phyloP scores from a whole-genome alignment of 129 eudicot genomes.

The Chrysanthemum seticuspe region DNA sequence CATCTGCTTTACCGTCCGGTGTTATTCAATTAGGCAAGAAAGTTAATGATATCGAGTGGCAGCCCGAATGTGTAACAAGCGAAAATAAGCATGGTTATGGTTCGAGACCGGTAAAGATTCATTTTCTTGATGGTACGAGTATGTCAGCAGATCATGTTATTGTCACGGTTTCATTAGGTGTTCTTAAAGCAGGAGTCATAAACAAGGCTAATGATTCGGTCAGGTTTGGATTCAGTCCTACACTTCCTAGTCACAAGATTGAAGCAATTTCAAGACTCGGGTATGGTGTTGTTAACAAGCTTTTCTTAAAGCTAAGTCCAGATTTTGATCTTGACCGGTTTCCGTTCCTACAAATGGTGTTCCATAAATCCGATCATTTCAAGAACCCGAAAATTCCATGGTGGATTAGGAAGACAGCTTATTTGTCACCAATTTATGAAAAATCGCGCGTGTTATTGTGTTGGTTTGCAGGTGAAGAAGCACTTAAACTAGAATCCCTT shows the following conservation, averaged over 20 bases:
- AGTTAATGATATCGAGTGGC: slow-evolving; percentile 68
- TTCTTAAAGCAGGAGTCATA: slow-evolving; percentile 62
- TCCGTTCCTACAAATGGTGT: slow-evolving; percentile 71
- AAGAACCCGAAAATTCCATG: slow-evolving; percentile 61
- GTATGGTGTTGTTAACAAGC: slow-evolving; percentile 83
- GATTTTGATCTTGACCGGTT: slow-evolving; percentile 39
- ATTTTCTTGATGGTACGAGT: slow-evolving; percentile 69
- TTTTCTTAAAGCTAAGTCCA: slow-evolving; percentile 58
- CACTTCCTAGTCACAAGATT: slow-evolving; percentile 63
- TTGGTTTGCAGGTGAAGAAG: slow-evolving; percentile 94
- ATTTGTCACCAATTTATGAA: slow-evolving; percentile 58
- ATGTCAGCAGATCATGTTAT: slow-evolving; percentile 80
- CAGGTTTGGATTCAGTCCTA: slow-evolving; percentile 48
- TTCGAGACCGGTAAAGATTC: slow-evolving; percentile 61
- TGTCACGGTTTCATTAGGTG: slow-evolving; percentile 87
- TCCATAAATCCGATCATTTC: slow-evolving; percentile 43
- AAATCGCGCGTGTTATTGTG: slow-evolving; percentile 54
- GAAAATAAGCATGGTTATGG: slow-evolving; percentile 28
- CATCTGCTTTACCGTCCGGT: slow-evolving; percentile 67
- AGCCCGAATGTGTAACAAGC: slow-evolving; percentile 23
- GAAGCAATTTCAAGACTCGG: slow-evolving; percentile 79
- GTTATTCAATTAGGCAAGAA: slow-evolving; percentile 61
- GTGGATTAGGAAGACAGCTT: slow-evolving; percentile 81
- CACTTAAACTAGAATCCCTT: slow-evolving; percentile 63
- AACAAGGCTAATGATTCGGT: slow-evolving; percentile 22